Evolutionary conservation across 129 eudicot genomes (phyloP).

Genomic region (Glebionis coronaria): DNA sequence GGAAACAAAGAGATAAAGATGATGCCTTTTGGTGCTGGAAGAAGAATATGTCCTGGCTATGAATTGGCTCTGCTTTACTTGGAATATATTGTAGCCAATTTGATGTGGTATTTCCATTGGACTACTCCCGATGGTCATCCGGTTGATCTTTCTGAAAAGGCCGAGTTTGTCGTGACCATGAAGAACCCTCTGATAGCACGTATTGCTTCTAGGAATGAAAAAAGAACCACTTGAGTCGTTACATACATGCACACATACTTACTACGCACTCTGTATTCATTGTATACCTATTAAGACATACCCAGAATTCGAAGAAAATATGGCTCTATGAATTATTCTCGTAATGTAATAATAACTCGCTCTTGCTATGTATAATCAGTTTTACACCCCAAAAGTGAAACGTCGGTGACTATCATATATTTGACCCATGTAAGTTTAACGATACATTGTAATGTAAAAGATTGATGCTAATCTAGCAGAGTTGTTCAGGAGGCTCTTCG

Average conservation of each 20-base stretch:
- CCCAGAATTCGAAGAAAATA: too few relatives aligned
- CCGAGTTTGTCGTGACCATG: slow-evolving; percentile 6
- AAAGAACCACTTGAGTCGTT: not conserved
- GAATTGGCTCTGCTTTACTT: slow-evolving; percentile 27
- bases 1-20: slow-evolving; percentile 28
- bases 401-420: too few relatives aligned
- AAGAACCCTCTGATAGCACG: slow-evolving; percentile 3
- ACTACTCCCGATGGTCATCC: slow-evolving; percentile 21
- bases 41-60: slow-evolving; percentile 30
- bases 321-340: too few relatives aligned
- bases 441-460: too few relatives aligned
- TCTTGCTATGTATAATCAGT: too few relatives aligned
- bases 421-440: too few relatives aligned
- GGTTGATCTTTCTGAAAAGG: slow-evolving; percentile 37
- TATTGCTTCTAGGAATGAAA: not conserved
- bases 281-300: too few relatives aligned
- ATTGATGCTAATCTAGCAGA: too few relatives aligned
- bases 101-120: slow-evolving; percentile 21
- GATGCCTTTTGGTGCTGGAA: slow-evolving; percentile 19
- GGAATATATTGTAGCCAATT: slow-evolving; percentile 12
- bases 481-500: too few relatives aligned
- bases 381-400: too few relatives aligned
- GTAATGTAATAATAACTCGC: too few relatives aligned
- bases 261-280: too few relatives aligned
- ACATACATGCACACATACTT: not conserved